Evolutionary conservation across 331 rosid genomes (phyloP).

Genomic region (Rhamnella rubrinervis): DNA sequence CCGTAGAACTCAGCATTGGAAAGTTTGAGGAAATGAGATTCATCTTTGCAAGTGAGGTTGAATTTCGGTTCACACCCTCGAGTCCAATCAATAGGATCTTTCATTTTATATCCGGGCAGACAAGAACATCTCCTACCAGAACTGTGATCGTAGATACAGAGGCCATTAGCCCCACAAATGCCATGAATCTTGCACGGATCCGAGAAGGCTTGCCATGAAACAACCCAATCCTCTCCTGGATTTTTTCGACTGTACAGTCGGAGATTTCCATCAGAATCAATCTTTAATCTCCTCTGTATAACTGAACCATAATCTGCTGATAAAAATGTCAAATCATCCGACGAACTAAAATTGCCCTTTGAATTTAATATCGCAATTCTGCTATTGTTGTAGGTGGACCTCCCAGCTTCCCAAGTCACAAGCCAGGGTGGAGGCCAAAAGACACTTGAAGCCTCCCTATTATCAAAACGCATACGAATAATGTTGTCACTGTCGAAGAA

Average conservation of each 20-base stretch:
- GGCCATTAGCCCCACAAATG: constrained; percentile 46
- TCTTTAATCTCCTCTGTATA: constrained; percentile 37
- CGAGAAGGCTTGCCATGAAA: constrained; percentile 47
- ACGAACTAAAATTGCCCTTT: constrained; percentile 42
- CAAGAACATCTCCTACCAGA: constrained; percentile 41
- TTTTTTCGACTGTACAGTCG: constrained; percentile 35
- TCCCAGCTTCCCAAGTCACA: constrained; percentile 15
- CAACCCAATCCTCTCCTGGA: constrained; percentile 24
- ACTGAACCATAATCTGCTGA: constrained; percentile 43
- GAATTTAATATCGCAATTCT: constrained; percentile 26
- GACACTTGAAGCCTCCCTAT: constrained; percentile 25
- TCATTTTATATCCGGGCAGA: constrained; percentile 43
- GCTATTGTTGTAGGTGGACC: constrained; percentile 22
- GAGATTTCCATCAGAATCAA: constrained; percentile 54
- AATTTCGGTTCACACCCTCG: constrained; percentile 49
- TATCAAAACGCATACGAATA: constrained; percentile 6
- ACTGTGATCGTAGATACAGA: constrained; percentile 29
- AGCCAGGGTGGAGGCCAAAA: constrained; percentile 37
- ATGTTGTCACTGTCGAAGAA: constrained; percentile 17
- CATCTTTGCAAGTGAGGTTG: constrained; percentile 22
- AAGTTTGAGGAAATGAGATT: constrained; percentile 19
- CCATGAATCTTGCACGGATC: constrained; percentile 51
- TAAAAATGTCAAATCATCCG: constrained; percentile 24
- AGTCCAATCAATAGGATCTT: constrained; percentile 33
- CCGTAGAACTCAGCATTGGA: constrained; percentile 41